Base-by-base conservation (phyloP, 306 rosid species). In the Cucurbita pepo region DNA sequence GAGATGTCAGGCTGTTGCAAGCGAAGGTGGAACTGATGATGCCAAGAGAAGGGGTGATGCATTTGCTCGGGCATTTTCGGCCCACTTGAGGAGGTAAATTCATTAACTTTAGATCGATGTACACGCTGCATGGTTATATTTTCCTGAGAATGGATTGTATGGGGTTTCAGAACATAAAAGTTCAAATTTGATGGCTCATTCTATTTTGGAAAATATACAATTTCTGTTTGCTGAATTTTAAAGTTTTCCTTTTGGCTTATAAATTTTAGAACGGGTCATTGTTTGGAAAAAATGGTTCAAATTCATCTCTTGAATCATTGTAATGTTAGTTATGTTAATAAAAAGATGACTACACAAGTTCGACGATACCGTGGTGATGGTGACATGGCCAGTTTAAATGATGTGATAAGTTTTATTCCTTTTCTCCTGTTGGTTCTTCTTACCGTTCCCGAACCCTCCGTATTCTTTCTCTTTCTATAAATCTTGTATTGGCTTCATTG, bases 1-100 rank as follows among this genome's bases (percentile, higher is more conserved):
- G 71, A 45, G 72, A 60, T 89, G 83, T 57, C 75, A 95, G 99
- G 99, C 99, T 30, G 97, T 91, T 74, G 99, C 99, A 75, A 91
- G 99, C 77, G 99, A 95, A 88, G 99, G 97, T 78, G 91, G 97
- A 77, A 91, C 96, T 10, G 97, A 91, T 69, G 97, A 95, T 84
- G 99, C 99, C 63, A 88, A 89, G 85, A 86, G 95, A 89, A 91
- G 97, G 84, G 99, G 96, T 60, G 91, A 89, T 74, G 99, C 99
- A 77, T 95, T 95, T 81, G 96, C 96, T 73, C 92, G 81, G 69
- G 99, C 97, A 45, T 95, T 95, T 83, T 89, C 97, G 77, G 99
- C 96, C 3, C 99, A 91, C 83, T 83, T 95, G 86, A 79, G 91
- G 71, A 86, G 99, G 99, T 95, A 85, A 72, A 54, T 36, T 25